Conservation (phyloP, 345 rosid species). For the Syzygium aqueum region DNA sequence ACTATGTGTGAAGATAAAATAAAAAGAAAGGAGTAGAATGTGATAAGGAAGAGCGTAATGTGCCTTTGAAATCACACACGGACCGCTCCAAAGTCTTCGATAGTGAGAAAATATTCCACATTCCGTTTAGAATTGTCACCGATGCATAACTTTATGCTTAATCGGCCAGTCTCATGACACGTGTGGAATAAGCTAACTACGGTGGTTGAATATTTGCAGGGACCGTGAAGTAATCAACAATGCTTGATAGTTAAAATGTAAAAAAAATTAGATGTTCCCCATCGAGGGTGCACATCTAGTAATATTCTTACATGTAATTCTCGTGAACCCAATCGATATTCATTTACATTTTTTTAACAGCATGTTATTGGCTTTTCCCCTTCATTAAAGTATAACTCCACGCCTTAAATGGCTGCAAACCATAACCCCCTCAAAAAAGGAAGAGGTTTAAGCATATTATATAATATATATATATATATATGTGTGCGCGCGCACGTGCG, state of each 20-base stretch:
- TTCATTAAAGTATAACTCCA: neutral
- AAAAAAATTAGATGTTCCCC: neutral
- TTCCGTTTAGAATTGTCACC: neutral
- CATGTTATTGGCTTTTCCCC: too few species aligned
- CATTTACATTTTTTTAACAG: too few species aligned
- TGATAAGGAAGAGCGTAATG: neutral
- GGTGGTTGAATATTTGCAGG: neutral
- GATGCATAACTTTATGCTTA: neutral
- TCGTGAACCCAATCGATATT: neutral
- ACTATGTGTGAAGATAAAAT: neutral
- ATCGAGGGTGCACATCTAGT: neutral
- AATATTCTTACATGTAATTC: neutral
- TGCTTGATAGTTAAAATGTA: neutral
- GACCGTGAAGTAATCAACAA: neutral
- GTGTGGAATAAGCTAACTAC: neutral
- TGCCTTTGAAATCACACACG: neutral
- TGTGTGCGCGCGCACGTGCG: fast-evolving
- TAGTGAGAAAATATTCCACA: neutral
- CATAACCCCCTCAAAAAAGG: neutral
- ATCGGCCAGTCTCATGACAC: neutral
- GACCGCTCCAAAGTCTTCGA: neutral
- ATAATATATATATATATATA: fast-evolving
- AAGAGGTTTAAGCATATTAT: neutral
- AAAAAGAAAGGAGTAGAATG: neutral
- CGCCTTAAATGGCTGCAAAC: neutral